These are phyloP conservation scores for Pulveroboletus ravenelii DNA, from an alignment of 768 basidiomycete species.

Conservation along the genomic window DNA sequence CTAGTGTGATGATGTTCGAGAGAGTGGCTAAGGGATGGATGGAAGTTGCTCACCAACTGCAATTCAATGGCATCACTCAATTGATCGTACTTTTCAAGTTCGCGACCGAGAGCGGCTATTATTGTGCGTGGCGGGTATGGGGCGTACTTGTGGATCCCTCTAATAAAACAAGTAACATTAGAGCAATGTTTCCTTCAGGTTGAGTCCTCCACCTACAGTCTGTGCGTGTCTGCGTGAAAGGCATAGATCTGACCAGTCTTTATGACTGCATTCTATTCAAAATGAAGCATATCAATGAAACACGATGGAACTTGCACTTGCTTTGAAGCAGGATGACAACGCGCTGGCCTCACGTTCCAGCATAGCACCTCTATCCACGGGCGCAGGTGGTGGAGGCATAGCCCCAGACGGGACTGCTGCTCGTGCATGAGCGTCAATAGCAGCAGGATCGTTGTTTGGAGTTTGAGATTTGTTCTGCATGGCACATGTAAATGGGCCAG, in stretches of 20 bases:
- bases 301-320: slow-evolving; percentile 18
- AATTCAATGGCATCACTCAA: slow-evolving; percentile 74
- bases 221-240: slow-evolving; percentile 61
- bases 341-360: slow-evolving; percentile 65
- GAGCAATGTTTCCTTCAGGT: background rate
- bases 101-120: slow-evolving; percentile 60
- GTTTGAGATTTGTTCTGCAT: slow-evolving; percentile 46
- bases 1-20: slow-evolving; percentile 34
- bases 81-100: slow-evolving; percentile 77
- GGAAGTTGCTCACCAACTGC: slow-evolving; percentile 49
- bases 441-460: slow-evolving; percentile 15
- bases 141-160: slow-evolving; percentile 54
- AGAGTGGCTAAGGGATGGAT: background rate
- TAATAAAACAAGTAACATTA: slow-evolving; percentile 23
- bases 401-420: slow-evolving; percentile 28
- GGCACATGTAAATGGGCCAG: background rate
- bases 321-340: slow-evolving; percentile 55
- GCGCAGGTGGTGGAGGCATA: slow-evolving; percentile 53
- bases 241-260: slow-evolving; percentile 68
- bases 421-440: slow-evolving; percentile 13
- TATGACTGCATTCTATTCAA: slow-evolving; percentile 51
- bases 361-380: slow-evolving; percentile 36
- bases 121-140: slow-evolving; percentile 62
- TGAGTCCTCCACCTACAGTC: slow-evolving; percentile 45
- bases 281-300: background rate